Conservation (phyloP, 2,329 filamentous ascomycete species). For the Ascochyta pisi region DNA sequence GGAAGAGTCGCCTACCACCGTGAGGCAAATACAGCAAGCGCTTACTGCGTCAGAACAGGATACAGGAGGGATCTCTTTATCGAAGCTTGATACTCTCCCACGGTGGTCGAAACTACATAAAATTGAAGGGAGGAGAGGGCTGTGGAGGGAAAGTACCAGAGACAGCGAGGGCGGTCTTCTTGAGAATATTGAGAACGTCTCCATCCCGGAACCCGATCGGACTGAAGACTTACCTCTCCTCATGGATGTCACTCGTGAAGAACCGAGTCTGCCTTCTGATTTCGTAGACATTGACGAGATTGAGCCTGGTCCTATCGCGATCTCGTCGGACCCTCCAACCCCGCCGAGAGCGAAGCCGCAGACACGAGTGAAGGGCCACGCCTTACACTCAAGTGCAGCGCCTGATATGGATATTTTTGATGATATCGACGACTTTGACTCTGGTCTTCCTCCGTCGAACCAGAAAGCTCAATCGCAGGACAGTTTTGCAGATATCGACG, state of each 20-base stretch:
- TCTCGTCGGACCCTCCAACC: slow-evolving; percentile 35
- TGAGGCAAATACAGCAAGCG: slow-evolving; percentile 46
- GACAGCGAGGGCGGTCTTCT: slow-evolving; percentile 42
- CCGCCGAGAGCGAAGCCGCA: slow-evolving; percentile 13
- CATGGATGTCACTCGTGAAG: slow-evolving; percentile 27
- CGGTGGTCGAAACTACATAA: slow-evolving; percentile 30
- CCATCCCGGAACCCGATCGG: slow-evolving; percentile 41
- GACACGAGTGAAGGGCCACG: neutral
- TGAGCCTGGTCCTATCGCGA: slow-evolving; percentile 13
- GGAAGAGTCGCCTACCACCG: slow-evolving; percentile 46
- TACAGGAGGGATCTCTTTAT: neutral
- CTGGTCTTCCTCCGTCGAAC: slow-evolving; percentile 36
- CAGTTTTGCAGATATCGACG: slow-evolving; percentile 38
- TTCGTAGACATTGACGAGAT: slow-evolving; percentile 35
- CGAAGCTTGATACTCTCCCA: neutral
- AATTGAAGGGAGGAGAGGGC: slow-evolving; percentile 27
- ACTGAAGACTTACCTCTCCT: slow-evolving; percentile 41
- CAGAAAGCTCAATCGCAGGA: slow-evolving; percentile 29
- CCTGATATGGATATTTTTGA: slow-evolving; percentile 20
- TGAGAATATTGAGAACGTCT: slow-evolving; percentile 33
- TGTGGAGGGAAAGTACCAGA: slow-evolving; percentile 46
- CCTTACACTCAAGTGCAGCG: neutral
- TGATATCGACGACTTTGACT: slow-evolving; percentile 36
- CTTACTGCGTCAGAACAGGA: slow-evolving; percentile 45
- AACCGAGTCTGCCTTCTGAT: slow-evolving; percentile 1